These are phyloP conservation scores for Boletales sp. DNA, from an alignment of 768 basidiomycete species.

Conservation along the genomic window DNA sequence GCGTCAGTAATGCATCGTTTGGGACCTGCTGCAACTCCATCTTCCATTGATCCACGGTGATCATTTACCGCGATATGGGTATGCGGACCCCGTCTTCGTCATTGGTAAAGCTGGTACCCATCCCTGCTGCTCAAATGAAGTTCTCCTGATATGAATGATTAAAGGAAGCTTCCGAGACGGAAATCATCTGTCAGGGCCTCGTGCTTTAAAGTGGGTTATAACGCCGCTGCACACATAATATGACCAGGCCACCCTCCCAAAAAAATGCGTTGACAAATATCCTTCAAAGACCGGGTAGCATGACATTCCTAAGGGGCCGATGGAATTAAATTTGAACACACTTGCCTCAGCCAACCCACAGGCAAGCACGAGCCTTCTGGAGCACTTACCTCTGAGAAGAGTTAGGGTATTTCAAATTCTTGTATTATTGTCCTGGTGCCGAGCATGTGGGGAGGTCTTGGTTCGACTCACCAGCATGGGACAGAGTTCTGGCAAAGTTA, in stretches of 20 bases:
- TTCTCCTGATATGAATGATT: constrained; percentile 13
- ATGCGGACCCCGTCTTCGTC: constrained; percentile 6
- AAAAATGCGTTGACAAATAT: not conserved
- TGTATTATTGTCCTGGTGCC: no score
- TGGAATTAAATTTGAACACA: not conserved
- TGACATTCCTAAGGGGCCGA: no score
- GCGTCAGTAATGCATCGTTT: constrained; percentile 4
- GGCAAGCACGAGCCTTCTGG: not conserved
- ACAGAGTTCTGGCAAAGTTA: constrained; percentile 11
- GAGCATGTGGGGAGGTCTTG: no score
- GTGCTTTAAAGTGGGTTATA: constrained; percentile 30
- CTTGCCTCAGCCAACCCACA: not conserved
- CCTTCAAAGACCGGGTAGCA: no score
- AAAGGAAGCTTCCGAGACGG: constrained; percentile 15
- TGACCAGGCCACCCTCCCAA: not conserved
- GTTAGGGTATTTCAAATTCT: constrained; percentile 34
- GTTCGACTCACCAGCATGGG: constrained; percentile 1
- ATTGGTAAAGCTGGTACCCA: constrained; percentile 4
- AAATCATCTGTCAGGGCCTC: constrained; percentile 20
- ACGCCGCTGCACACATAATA: constrained; percentile 13
- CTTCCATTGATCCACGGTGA: constrained; percentile 11
- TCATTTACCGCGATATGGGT: constrained; percentile 19
- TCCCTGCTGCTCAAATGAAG: constrained; percentile 6
- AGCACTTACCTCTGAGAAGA: constrained; percentile 5
- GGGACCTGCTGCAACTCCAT: constrained; percentile 3